phyloP scores from a whole-genome alignment of 768 basidiomycete species.

The Phylloporus sp. region DNA sequence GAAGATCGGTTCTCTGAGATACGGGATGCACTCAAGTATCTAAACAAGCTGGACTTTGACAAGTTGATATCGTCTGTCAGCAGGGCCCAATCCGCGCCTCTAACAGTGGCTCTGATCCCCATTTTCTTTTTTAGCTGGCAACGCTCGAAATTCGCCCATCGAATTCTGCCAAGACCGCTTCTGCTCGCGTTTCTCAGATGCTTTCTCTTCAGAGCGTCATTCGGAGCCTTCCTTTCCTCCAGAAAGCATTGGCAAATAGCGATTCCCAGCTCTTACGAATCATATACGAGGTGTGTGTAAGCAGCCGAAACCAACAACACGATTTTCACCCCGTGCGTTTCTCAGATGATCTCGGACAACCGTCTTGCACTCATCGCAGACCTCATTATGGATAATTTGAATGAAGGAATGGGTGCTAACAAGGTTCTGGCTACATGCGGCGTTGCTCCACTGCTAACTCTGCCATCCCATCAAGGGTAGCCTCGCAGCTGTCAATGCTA shows the following conservation, averaged over 20 bases:
- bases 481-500: slow-evolving; percentile 66
- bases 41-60: slow-evolving; percentile 85
- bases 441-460: neutral
- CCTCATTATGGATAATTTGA: slow-evolving; percentile 58
- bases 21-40: slow-evolving; percentile 58
- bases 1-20: slow-evolving; percentile 71
- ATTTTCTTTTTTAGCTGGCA: slow-evolving; percentile 47
- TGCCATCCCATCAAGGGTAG: slow-evolving; percentile 45
- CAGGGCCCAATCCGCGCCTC: neutral
- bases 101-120: neutral
- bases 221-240: slow-evolving; percentile 57
- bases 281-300: slow-evolving; percentile 47
- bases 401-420: slow-evolving; percentile 58
- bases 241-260: slow-evolving; percentile 54
- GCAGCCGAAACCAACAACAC: neutral
- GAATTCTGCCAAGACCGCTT: slow-evolving; percentile 57
- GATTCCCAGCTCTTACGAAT: slow-evolving; percentile 57
- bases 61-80: slow-evolving; percentile 70
- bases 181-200: slow-evolving; percentile 69
- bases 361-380: slow-evolving; percentile 59
- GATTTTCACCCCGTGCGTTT: neutral
- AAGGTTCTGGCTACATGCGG: slow-evolving; percentile 43
- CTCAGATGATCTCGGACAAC: slow-evolving; percentile 70
- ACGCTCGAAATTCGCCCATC: slow-evolving; percentile 54
- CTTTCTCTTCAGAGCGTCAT: slow-evolving; percentile 73